phyloP scores from a whole-genome alignment of 768 basidiomycete species.

The Boletus rufocinnamomeus region DNA sequence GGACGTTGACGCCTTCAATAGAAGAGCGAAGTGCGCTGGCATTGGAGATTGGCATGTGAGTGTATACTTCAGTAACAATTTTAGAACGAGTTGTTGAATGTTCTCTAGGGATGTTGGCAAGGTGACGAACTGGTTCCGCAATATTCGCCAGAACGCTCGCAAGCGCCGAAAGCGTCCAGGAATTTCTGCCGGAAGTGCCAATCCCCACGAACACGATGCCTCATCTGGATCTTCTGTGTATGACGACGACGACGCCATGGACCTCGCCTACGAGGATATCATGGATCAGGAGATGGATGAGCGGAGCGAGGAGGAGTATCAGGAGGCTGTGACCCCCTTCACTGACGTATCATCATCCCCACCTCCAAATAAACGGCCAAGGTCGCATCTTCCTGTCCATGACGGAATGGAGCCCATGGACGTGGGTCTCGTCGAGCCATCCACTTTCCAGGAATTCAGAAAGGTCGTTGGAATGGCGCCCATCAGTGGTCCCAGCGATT shows the following conservation, averaged over 20 bases:
- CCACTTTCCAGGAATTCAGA: constrained; percentile 50
- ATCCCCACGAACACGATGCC: constrained; percentile 49
- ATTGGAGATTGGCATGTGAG: constrained; percentile 75
- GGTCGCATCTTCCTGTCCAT: constrained; percentile 34
- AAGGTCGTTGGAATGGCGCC: constrained; percentile 39
- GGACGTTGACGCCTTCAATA: constrained; percentile 73
- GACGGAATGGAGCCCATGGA: constrained; percentile 35
- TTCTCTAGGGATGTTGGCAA: constrained; percentile 70
- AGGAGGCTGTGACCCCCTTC: constrained; percentile 74
- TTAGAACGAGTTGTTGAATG: constrained; percentile 14
- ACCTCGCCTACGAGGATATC: constrained; percentile 45
- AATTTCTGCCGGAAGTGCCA: constrained; percentile 37
- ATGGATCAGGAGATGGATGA: constrained; percentile 52
- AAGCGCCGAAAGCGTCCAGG: constrained; percentile 62
- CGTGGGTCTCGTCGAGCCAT: constrained; percentile 41
- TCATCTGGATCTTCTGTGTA: constrained; percentile 54
- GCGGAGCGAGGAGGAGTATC: constrained; percentile 68
- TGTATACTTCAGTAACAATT: constrained; percentile 11
- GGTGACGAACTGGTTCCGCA: constrained; percentile 89
- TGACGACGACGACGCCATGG: constrained; percentile 49
- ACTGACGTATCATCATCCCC: constrained; percentile 51
- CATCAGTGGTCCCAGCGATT: constrained; percentile 24
- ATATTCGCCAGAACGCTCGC: constrained; percentile 77
- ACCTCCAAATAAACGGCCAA: constrained; percentile 34
- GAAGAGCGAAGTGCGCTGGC: constrained; percentile 77